A percentile compares a stretch with the other conserved stretches of the same genome.
phyloP scores from a whole-genome alignment of 139 green algal species.

The Pleodorina starrii region DNA sequence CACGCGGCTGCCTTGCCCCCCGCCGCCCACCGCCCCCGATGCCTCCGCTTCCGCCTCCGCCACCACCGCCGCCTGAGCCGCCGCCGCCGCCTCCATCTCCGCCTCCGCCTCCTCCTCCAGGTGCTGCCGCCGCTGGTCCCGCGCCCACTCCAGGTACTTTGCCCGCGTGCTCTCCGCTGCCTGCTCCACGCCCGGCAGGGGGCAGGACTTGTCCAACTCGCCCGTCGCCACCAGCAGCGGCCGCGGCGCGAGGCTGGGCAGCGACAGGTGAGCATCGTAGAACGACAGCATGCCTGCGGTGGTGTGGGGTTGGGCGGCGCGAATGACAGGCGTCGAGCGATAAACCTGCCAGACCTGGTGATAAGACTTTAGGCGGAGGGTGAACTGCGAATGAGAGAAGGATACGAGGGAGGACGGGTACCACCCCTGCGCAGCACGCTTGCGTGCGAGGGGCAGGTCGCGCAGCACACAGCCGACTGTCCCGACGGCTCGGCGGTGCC shows the following conservation, averaged over 20 bases:
- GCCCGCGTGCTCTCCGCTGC: not conserved
- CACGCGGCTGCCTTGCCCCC: not conserved
- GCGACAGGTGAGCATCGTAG: constrained; percentile 67
- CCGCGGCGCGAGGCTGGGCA: constrained; percentile 69
- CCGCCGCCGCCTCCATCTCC: not conserved
- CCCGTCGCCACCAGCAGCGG: constrained; percentile 74
- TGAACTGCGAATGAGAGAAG: too few species aligned
- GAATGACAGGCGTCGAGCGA: too few species aligned
- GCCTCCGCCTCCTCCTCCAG: not conserved
- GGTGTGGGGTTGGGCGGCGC: too few species aligned
- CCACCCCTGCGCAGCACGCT: too few species aligned
- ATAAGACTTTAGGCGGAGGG: too few species aligned
- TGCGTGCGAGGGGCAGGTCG: too few species aligned
- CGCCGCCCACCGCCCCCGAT: not conserved
- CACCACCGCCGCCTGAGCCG: not conserved
- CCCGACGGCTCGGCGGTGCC: too few species aligned
- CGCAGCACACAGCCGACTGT: too few species aligned
- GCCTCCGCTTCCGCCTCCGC: constrained; percentile 6
- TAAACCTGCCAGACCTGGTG: too few species aligned
- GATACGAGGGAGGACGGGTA: too few species aligned
- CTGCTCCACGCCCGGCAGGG: constrained; percentile 20
- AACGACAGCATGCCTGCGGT: constrained; percentile 52
- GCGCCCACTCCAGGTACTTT: not conserved
- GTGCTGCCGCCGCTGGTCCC: not conserved
- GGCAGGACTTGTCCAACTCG: constrained; percentile 67